These are phyloP conservation scores for Starmerella davenportii DNA, from an alignment of 805 yeast species.

Conservation along the genomic window DNA sequence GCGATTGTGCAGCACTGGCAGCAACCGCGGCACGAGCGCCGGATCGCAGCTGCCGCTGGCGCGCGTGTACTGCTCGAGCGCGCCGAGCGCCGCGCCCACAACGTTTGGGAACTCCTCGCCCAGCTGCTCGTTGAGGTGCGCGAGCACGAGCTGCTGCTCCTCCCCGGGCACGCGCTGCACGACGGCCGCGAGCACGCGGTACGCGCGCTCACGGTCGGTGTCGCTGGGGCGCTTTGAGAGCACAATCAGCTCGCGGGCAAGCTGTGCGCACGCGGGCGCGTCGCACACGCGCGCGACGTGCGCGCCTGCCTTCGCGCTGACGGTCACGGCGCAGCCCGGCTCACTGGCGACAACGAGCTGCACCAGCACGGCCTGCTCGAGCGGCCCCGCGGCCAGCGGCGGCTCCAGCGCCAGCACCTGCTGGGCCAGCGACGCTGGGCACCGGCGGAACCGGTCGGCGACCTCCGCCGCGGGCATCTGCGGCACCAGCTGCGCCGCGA, in stretches of 20 bases:
- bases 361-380: neutral
- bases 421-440: neutral
- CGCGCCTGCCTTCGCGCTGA: neutral
- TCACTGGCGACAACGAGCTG: too few species aligned
- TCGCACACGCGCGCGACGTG: neutral
- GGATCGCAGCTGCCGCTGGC: constrained; percentile 40
- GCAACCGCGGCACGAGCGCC: constrained; percentile 66
- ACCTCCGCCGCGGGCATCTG: neutral
- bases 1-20: constrained; percentile 78
- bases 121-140: constrained; percentile 64
- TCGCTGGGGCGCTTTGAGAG: constrained; percentile 40
- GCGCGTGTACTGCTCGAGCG: constrained; percentile 32
- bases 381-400: neutral
- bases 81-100: constrained; percentile 64
- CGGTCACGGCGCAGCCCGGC: too few species aligned
- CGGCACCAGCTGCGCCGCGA: neutral
- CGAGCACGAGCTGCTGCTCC: constrained; percentile 39
- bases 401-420: neutral
- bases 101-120: constrained; percentile 95
- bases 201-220: constrained; percentile 58
- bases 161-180: constrained; percentile 38
- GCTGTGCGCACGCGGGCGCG: neutral
- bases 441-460: neutral
- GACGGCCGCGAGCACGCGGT: constrained; percentile 50
- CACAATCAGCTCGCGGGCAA: neutral